Evolutionary conservation across 2,329 filamentous ascomycete genomes (phyloP).

Genomic region (Xylariaceae sp.): DNA sequence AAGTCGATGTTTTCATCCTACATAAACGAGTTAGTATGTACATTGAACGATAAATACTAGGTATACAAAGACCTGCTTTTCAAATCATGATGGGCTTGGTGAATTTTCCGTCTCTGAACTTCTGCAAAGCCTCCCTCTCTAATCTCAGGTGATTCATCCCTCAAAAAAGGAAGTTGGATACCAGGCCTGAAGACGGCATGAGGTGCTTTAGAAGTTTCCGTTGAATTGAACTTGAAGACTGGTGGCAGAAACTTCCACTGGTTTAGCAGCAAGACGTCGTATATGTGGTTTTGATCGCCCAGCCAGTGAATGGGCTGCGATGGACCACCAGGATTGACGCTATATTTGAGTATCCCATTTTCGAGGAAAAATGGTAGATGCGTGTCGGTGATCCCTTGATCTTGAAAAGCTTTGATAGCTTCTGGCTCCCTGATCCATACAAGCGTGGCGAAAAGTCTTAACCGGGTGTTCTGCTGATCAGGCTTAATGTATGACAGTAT

Average conservation of each 20-base stretch:
- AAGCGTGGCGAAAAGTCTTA: too few relatives aligned
- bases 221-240: background rate
- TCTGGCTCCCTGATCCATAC: too few relatives aligned
- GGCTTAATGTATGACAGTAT: too few relatives aligned
- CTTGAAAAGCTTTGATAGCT: too few relatives aligned
- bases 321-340: background rate
- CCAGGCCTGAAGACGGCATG: background rate
- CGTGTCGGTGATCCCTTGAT: too few relatives aligned
- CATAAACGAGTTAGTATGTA: background rate
- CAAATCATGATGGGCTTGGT: conserved; percentile 1
- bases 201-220: background rate
- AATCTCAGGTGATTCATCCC: background rate
- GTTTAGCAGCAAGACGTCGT: background rate
- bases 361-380: background rate
- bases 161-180: conserved; percentile 1
- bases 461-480: too few relatives aligned
- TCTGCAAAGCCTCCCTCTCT: background rate
- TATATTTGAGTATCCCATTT: background rate
- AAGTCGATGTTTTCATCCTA: background rate
- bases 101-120: conserved; percentile 1
- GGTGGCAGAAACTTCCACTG: conserved; percentile 1
- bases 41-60: too few relatives aligned
- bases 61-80: background rate
- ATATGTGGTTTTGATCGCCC: background rate
- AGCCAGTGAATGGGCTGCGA: background rate